Percentiles rank a stretch among this genome's conserved stretches.
phyloP scores from a whole-genome alignment of 148 eudicot species.

The Euryodendron excelsum region DNA sequence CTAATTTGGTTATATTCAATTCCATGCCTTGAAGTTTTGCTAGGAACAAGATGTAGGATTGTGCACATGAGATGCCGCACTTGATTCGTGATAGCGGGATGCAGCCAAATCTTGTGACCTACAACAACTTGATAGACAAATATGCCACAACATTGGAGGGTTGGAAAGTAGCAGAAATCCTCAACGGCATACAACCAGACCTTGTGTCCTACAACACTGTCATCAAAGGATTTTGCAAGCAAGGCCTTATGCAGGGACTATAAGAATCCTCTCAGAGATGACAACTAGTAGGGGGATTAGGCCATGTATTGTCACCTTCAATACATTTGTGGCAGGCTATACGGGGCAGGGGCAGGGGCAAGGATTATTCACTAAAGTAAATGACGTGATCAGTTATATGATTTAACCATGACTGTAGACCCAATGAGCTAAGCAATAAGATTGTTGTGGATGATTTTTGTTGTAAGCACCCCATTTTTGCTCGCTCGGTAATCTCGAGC shows the following conservation, averaged over 20 bases:
- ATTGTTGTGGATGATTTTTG: conserved; percentile 67
- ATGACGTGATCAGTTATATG: conserved; percentile 75
- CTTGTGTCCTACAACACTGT: conserved; percentile 83
- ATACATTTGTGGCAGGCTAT: conserved; percentile 78
- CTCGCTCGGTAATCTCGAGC: too few species aligned
- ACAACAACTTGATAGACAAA: conserved; percentile 81
- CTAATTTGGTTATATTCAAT: conserved; percentile 71
- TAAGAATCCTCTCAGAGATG: conserved; percentile 67
- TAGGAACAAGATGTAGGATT: conserved; percentile 63
- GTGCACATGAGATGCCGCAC: conserved; percentile 52
- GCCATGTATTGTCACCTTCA: conserved; percentile 82
- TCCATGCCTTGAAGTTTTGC: conserved; percentile 79
- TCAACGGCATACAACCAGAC: conserved; percentile 60
- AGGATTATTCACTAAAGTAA: conserved; percentile 55
- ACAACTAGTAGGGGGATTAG: conserved; percentile 63
- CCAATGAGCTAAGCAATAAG: conserved; percentile 78
- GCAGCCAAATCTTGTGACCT: conserved; percentile 77
- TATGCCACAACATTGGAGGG: conserved; percentile 73
- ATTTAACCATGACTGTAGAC: conserved; percentile 57
- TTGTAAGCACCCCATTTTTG: too few species aligned
- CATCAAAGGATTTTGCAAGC: conserved; percentile 76
- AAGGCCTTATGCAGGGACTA: conserved; percentile 79
- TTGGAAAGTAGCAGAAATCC: conserved; percentile 77
- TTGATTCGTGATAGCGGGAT: conserved; percentile 48
- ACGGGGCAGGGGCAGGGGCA: conserved; percentile 60